A percentile compares a stretch with the other conserved stretches of the same genome.
phyloP scores from a whole-genome alignment of 495 filamentous ascomycete genomes.

The Penicillium canariense region DNA sequence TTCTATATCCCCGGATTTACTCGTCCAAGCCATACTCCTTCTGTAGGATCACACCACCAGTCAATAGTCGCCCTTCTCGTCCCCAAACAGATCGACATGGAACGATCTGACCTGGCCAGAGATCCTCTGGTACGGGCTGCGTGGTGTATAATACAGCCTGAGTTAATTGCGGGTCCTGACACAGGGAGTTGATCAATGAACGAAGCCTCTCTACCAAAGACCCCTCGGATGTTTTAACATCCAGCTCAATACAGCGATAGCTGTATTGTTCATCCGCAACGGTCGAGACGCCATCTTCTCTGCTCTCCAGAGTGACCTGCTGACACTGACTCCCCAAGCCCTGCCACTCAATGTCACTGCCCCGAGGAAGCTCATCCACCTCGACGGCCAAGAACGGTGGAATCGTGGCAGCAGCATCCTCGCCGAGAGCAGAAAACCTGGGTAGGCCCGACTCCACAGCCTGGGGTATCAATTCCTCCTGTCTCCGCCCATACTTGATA shows the following conservation, averaged over 20 bases:
- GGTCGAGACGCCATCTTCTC: constrained; percentile 21
- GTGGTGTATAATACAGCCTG: constrained; percentile 41
- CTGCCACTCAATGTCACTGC: constrained; percentile 73
- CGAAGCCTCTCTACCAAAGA: constrained; percentile 24
- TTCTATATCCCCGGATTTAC: too few relatives aligned
- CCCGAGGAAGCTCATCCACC: constrained; percentile 67
- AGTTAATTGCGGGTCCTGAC: constrained; percentile 8
- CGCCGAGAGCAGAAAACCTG: constrained; percentile 26
- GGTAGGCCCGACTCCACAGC: constrained; percentile 23
- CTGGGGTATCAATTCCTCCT: constrained; percentile 19
- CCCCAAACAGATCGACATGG: constrained; percentile 51
- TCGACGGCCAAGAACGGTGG: constrained; percentile 72
- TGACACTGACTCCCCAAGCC: constrained; percentile 42
- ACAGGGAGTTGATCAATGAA: constrained; percentile 17
- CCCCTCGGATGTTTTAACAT: constrained; percentile 6
- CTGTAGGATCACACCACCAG: constrained; percentile 40
- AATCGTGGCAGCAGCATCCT: constrained; percentile 20
- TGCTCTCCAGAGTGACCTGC: constrained; percentile 19
- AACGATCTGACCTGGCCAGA: constrained; percentile 41
- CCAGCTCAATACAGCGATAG: constrained; percentile 37
- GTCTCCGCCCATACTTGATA: constrained; percentile 51
- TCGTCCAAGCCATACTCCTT: constrained; percentile 11
- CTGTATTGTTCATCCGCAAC: constrained; percentile 21
- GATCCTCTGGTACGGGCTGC: constrained; percentile 18
- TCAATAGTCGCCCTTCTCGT: constrained; percentile 32